Evolutionary conservation across 768 basidiomycete genomes (phyloP).

Genomic region (Amanita molliuscula): DNA sequence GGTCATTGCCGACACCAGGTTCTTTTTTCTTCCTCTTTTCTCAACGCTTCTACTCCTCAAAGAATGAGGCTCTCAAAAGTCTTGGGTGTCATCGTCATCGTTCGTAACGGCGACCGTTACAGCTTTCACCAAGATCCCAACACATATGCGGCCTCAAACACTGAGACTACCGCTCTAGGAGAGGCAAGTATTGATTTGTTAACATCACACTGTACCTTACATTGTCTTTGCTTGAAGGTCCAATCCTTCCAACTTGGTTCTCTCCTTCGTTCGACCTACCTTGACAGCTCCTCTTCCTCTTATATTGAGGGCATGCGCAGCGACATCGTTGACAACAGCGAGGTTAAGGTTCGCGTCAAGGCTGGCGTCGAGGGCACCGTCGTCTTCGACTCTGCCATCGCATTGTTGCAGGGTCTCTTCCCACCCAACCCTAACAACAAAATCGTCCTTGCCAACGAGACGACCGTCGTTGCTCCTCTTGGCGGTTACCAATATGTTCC

Average conservation of each 20-base stretch:
- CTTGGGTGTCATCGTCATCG: slow-evolving; percentile 68
- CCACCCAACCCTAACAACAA: slow-evolving; percentile 69
- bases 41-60: slow-evolving; percentile 8
- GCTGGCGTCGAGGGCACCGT: slow-evolving; percentile 78
- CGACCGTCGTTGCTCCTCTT: slow-evolving; percentile 60
- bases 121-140: slow-evolving; percentile 63
- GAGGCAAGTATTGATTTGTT: slow-evolving; percentile 33
- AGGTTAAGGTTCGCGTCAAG: slow-evolving; percentile 72
- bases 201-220: neutral
- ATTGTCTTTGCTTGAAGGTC: slow-evolving; percentile 27
- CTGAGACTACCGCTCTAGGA: slow-evolving; percentile 68
- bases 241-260: slow-evolving; percentile 60
- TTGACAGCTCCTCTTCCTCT: slow-evolving; percentile 54
- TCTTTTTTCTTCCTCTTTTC: slow-evolving; percentile 12
- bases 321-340: slow-evolving; percentile 63
- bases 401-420: slow-evolving; percentile 78
- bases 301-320: slow-evolving; percentile 56
- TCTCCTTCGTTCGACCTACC: slow-evolving; percentile 54
- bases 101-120: slow-evolving; percentile 69
- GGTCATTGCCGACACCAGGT: slow-evolving; percentile 13
- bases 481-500: slow-evolving; percentile 84
- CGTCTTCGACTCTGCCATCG: slow-evolving; percentile 80
- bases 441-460: slow-evolving; percentile 71
- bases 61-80: slow-evolving; percentile 45
- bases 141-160: slow-evolving; percentile 50